These are phyloP conservation scores for Hypomyces perniciosus DNA, from an alignment of 2,329 filamentous ascomycete genomes.

Conservation along the genomic window DNA sequence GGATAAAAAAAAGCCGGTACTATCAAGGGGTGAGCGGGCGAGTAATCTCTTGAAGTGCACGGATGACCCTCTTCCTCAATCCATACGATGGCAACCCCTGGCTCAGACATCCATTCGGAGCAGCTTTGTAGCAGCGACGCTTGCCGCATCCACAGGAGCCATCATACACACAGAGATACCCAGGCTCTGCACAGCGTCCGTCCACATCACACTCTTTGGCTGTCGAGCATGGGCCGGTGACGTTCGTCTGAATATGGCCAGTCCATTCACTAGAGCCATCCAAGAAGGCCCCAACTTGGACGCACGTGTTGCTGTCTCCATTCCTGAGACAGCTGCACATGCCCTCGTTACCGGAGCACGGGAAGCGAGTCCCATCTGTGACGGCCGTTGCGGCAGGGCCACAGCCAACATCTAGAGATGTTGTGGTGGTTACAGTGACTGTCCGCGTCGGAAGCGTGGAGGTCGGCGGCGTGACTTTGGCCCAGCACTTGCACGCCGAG, in stretches of 20 bases:
- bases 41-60: too few relatives aligned
- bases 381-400: constrained; percentile 11
- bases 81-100: constrained; percentile 9
- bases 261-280: not conserved
- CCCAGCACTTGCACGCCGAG: constrained; percentile 16
- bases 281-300: constrained; percentile 9
- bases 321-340: constrained; percentile 16
- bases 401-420: constrained; percentile 13
- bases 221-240: constrained; percentile 15
- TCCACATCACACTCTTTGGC: constrained; percentile 14
- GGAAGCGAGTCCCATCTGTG: constrained; percentile 12
- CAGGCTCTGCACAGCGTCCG: constrained; percentile 7
- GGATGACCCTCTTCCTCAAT: too few relatives aligned
- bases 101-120: constrained; percentile 10
- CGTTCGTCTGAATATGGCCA: constrained; percentile 5
- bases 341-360: constrained; percentile 14
- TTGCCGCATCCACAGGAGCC: constrained; percentile 16
- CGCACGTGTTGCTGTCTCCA: constrained; percentile 13
- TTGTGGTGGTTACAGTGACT: constrained; percentile 13
- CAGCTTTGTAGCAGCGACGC: constrained; percentile 15
- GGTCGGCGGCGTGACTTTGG: constrained; percentile 12
- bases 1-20: too few relatives aligned
- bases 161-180: constrained; percentile 15
- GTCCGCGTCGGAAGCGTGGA: constrained; percentile 13
- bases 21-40: too few relatives aligned